Percentiles rank a stretch among this genome's conserved stretches.
phyloP scores from a whole-genome alignment of 495 filamentous ascomycete genomes.

The Talaromyces stipitatus region DNA sequence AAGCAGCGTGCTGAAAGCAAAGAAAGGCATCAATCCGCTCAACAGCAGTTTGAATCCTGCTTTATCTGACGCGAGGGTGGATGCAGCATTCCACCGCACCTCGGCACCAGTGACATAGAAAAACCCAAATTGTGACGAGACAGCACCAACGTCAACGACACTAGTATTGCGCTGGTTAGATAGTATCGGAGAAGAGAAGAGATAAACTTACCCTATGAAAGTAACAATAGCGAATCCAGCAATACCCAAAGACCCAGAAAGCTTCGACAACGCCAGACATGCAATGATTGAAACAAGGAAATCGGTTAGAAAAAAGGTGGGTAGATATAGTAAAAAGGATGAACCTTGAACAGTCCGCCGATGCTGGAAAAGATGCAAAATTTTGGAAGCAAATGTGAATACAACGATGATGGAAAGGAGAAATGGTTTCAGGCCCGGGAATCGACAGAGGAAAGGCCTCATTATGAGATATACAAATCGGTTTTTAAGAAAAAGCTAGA shows the following conservation, averaged over 20 bases:
- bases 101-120: slow-evolving; percentile 20
- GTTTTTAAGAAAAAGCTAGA: background rate
- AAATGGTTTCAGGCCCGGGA: slow-evolving; percentile 6
- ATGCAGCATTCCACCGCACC: slow-evolving; percentile 18
- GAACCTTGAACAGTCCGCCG: slow-evolving; percentile 4
- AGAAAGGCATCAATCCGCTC: slow-evolving; percentile 15
- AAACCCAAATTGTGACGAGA: slow-evolving; percentile 17
- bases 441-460: background rate
- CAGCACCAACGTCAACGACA: slow-evolving; percentile 9
- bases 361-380: slow-evolving; percentile 18
- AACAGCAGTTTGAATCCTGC: slow-evolving; percentile 18
- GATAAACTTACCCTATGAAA: background rate
- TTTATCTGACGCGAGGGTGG: slow-evolving; percentile 15
- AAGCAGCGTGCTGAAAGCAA: slow-evolving; percentile 9
- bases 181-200: background rate
- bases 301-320: slow-evolving; percentile 18
- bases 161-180: slow-evolving; percentile 8
- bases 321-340: slow-evolving; percentile 13
- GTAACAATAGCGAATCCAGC: background rate
- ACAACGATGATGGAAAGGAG: slow-evolving; percentile 15
- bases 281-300: slow-evolving; percentile 6
- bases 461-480: slow-evolving; percentile 1
- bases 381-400: slow-evolving; percentile 13
- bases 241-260: background rate
- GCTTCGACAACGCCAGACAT: slow-evolving; percentile 11